Evolutionary conservation across 768 basidiomycete genomes (phyloP), one percentile per base, ranked within the genome.

Genomic region (Suillus ampliporus): DNA sequence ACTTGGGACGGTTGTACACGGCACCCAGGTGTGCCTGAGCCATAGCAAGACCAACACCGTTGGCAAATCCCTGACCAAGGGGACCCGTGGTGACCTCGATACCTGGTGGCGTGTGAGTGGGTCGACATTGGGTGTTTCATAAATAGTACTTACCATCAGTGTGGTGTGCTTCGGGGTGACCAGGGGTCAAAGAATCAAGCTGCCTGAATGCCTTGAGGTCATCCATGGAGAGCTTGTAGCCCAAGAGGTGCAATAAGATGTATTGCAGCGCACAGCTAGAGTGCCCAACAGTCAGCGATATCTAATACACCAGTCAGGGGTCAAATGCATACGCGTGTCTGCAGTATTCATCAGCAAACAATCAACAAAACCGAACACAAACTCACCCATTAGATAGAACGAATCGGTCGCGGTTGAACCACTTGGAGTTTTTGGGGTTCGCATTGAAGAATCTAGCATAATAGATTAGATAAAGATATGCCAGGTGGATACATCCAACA

Each of bases 331-430:
- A 93, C 91, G 88, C 91, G 73, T 93, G 92, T 66, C 91, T 92
- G 56, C 17, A 59, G 43, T 14, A 37, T 48, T 53, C 53, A 51
- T 65, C 21, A 73, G 47, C 61, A 58, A 61, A 56, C 63, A 66
- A 63, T 14, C 51, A 46, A 48, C 43, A 37, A 13, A 37, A 21
- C 43, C 54, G 35, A 28, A 61, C 44, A 56, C 23, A n/a, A 46
- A 78, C 90, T 68, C 77, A 95, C 88, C 95, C 95, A 73, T 97
- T 97, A 67, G 95, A 97, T 67, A 97, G 88, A 64, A 98, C 95
- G 71, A 97, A 98, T 78, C 95, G 90, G 82, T 97, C 95, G 64
- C 96, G 90, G 80, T 96, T 97, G 80, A 90, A 91, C 95, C 94
- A 97, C 77, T 93, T 89, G 46, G 95, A 88, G 81, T 84, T 90